A percentile compares a stretch with the other conserved stretches of the same genome.
These are phyloP conservation scores for Anacardium occidentale DNA, from an alignment of 345 rosid genomes.

Conservation along the genomic window DNA sequence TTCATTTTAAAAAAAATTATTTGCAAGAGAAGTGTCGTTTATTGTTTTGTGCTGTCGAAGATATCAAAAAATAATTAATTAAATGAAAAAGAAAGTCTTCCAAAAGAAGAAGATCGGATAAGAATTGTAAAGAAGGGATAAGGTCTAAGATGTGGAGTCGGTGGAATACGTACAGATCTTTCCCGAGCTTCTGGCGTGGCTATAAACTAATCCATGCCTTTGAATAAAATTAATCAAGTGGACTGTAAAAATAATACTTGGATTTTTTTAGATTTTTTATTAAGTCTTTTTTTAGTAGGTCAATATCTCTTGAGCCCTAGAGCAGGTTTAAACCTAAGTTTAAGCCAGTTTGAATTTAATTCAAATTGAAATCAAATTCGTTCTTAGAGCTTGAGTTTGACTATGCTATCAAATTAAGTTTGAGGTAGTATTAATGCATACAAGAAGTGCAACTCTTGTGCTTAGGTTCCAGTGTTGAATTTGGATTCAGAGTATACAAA, in stretches of 20 bases:
- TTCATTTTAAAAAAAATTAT: slow-evolving; percentile 13
- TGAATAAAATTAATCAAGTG: not conserved
- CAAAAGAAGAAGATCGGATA: slow-evolving; percentile 11
- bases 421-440: too few relatives aligned
- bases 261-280: not conserved
- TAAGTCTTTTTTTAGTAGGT: not conserved
- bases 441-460: too few relatives aligned
- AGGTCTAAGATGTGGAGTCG: slow-evolving; percentile 41
- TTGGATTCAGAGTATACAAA: too few relatives aligned
- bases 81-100: not conserved
- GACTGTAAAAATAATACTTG: not conserved
- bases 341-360: too few relatives aligned
- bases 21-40: slow-evolving; percentile 4
- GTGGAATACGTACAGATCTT: slow-evolving; percentile 35
- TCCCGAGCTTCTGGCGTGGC: not conserved
- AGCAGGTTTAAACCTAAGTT: too few relatives aligned
- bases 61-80: not conserved
- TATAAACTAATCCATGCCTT: not conserved
- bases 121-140: slow-evolving; percentile 27
- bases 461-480: too few relatives aligned
- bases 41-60: not conserved
- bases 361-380: too few relatives aligned
- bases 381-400: too few relatives aligned
- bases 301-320: too few relatives aligned
- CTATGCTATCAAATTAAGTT: too few relatives aligned